Evolutionary conservation across 2,329 filamentous ascomycete genomes (phyloP).

Genomic region (Ophiocordyceps polyrhachis-furcata): DNA sequence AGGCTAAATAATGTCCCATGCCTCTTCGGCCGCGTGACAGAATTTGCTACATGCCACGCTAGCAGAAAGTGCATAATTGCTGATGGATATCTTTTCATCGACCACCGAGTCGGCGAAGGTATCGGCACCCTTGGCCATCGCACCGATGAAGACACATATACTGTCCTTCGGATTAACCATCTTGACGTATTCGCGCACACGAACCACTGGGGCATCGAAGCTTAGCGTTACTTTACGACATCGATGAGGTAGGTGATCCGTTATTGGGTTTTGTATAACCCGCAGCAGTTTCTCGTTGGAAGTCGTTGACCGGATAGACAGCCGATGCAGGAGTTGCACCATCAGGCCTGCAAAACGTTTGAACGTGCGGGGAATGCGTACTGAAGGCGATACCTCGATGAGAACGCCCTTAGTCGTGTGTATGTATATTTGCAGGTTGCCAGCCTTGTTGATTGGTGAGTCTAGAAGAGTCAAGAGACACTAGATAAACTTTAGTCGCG

Average conservation of each 20-base stretch:
- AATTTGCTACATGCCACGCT: slow-evolving; percentile 99
- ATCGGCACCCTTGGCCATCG: slow-evolving; percentile 94
- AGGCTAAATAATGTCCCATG: slow-evolving; percentile 73
- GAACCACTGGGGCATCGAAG: slow-evolving; percentile 77
- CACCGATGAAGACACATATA: slow-evolving; percentile 92
- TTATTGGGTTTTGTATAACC: slow-evolving; percentile 96
- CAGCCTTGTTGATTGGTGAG: slow-evolving; percentile 96
- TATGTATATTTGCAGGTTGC: slow-evolving; percentile 95
- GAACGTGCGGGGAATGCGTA: slow-evolving; percentile 93
- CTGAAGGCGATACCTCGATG: slow-evolving; percentile 95
- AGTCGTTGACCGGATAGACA: slow-evolving; percentile 90
- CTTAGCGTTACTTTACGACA: slow-evolving; percentile 95
- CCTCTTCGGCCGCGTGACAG: slow-evolving; percentile 93
- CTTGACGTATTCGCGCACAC: slow-evolving; percentile 76
- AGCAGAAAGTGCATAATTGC: slow-evolving; percentile 91
- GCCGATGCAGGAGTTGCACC: slow-evolving; percentile 89
- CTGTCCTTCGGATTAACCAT: slow-evolving; percentile 67
- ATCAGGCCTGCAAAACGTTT: slow-evolving; percentile 97
- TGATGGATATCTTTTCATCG: slow-evolving; percentile 95
- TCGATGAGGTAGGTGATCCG: slow-evolving; percentile 87
- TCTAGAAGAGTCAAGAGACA: slow-evolving; percentile 93
- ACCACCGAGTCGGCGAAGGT: slow-evolving; percentile 90
- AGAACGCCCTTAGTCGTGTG: slow-evolving; percentile 93
- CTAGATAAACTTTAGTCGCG: slow-evolving; percentile 33
- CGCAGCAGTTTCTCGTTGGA: slow-evolving; percentile 95